These are phyloP conservation scores for Rubia peregrina DNA, from an alignment of 305 asterid genomes.

Conservation along the genomic window DNA sequence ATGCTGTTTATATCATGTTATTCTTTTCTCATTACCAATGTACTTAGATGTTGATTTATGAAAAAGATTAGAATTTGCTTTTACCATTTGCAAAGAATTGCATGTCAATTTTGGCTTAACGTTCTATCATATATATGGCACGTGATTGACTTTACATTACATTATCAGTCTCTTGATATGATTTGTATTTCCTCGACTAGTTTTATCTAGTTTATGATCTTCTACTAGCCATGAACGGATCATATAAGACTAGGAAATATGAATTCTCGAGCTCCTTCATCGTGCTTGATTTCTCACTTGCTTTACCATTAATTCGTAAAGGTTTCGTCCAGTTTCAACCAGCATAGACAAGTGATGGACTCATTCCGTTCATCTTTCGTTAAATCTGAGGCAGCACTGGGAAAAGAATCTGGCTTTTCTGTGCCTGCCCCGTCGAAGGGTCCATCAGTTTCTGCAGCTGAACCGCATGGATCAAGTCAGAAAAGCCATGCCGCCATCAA, in stretches of 20 bases:
- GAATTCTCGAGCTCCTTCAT: constrained; percentile 1
- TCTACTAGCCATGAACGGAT: not conserved
- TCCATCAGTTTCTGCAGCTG: constrained; percentile 26
- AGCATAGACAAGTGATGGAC: constrained; percentile 41
- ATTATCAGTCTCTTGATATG: not conserved
- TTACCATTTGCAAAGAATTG: constrained; percentile 1
- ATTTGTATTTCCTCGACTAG: not conserved
- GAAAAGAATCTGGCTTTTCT: constrained; percentile 26
- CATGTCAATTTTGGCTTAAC: not conserved
- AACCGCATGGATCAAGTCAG: constrained; percentile 39
- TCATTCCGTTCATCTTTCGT: constrained; percentile 35
- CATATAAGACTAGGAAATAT: not conserved
- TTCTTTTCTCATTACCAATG: not conserved
- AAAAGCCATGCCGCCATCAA: constrained; percentile 32
- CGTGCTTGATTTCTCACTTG: constrained; percentile 11
- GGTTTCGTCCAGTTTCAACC: constrained; percentile 52
- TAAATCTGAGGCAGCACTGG: constrained; percentile 24
- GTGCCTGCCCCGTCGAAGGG: constrained; percentile 30
- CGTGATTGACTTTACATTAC: not conserved
- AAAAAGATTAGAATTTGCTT: not conserved
- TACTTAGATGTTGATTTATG: not conserved
- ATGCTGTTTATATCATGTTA: not conserved
- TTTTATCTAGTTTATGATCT: not conserved
- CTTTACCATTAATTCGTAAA: constrained; percentile 19
- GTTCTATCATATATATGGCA: not conserved